Evolutionary conservation across 495 filamentous ascomycete genomes (phyloP).

Genomic region (Neurospora sp.): DNA sequence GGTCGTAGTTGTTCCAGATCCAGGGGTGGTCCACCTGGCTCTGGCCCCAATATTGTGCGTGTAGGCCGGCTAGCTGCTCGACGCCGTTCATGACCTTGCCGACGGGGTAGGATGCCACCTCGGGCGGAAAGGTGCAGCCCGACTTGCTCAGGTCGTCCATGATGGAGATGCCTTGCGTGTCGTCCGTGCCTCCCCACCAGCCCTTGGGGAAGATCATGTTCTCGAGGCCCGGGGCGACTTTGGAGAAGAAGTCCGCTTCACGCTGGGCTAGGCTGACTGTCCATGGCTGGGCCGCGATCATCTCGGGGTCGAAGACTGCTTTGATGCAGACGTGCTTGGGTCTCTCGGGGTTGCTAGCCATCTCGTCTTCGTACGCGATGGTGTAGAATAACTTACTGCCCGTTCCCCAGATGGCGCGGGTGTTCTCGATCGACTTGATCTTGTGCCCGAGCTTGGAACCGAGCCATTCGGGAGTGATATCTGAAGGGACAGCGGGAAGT

Average conservation of each 20-base stretch:
- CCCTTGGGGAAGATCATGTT: slow-evolving; percentile 19
- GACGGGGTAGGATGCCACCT: slow-evolving; percentile 14
- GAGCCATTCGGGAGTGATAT: slow-evolving; percentile 19
- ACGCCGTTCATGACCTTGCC: slow-evolving; percentile 12
- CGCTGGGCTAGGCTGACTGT: slow-evolving; percentile 24
- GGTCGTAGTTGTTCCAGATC: slow-evolving; percentile 20
- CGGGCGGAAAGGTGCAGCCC: slow-evolving; percentile 20
- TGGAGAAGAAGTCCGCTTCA: slow-evolving; percentile 26
- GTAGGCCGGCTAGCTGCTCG: slow-evolving; percentile 20
- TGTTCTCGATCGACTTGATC: slow-evolving; percentile 20
- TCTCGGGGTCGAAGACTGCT: slow-evolving; percentile 24
- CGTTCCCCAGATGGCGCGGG: slow-evolving; percentile 19
- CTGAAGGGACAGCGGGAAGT: slow-evolving; percentile 11
- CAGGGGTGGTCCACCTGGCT: slow-evolving; percentile 14
- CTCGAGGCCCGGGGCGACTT: slow-evolving; percentile 19
- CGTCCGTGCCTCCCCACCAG: slow-evolving; percentile 23
- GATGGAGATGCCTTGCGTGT: slow-evolving; percentile 23
- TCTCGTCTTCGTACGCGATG: slow-evolving; percentile 18
- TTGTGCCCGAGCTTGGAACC: slow-evolving; percentile 17
- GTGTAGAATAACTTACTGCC: slow-evolving; percentile 23
- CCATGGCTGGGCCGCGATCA: slow-evolving; percentile 22
- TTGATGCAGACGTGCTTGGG: slow-evolving; percentile 24
- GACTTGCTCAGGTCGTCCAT: slow-evolving; percentile 23
- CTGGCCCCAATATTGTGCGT: slow-evolving; percentile 21
- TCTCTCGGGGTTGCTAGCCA: not conserved